Conservation (phyloP, 2,329 filamentous ascomycete species). For the Ramichloridium luteum region DNA sequence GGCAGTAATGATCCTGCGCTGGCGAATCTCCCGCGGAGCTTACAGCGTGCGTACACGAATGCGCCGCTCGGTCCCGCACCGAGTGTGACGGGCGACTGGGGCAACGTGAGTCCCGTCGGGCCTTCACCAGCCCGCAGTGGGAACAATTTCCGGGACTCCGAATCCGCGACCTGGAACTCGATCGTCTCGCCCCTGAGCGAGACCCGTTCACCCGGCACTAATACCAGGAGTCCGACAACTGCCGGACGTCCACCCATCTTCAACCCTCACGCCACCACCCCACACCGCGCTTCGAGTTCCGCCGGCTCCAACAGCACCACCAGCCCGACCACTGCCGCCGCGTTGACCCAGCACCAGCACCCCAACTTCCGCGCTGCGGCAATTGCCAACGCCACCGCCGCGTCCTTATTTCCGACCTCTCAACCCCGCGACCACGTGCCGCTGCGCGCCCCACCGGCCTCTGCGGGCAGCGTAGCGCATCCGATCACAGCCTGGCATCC, state of each 20-base stretch:
- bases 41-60: conserved; percentile 23
- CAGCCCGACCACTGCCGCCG: conserved; percentile 1
- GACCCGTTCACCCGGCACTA: conserved; percentile 3
- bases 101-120: conserved; percentile 15
- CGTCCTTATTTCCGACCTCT: conserved; percentile 20
- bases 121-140: conserved; percentile 4
- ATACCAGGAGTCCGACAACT: conserved; percentile 2
- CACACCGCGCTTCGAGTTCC: conserved; percentile 1
- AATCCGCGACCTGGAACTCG: conserved; percentile 12
- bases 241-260: neutral
- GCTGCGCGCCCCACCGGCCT: conserved; percentile 10
- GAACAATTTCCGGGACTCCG: conserved; percentile 9
- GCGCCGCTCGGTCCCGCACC: conserved; percentile 15
- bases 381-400: conserved; percentile 9
- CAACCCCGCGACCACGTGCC: conserved; percentile 19
- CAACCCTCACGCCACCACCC: conserved; percentile 4
- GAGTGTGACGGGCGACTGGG: conserved; percentile 18
- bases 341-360: neutral
- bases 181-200: conserved; percentile 6
- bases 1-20: neutral
- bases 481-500: conserved; percentile 26
- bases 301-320: conserved; percentile 2
- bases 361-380: too few relatives aligned
- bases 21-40: conserved; percentile 12
- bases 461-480: conserved; percentile 19